Base-by-base conservation (phyloP, 176 grass and related monocot species). In the Rhynchospora breviuscula region DNA sequence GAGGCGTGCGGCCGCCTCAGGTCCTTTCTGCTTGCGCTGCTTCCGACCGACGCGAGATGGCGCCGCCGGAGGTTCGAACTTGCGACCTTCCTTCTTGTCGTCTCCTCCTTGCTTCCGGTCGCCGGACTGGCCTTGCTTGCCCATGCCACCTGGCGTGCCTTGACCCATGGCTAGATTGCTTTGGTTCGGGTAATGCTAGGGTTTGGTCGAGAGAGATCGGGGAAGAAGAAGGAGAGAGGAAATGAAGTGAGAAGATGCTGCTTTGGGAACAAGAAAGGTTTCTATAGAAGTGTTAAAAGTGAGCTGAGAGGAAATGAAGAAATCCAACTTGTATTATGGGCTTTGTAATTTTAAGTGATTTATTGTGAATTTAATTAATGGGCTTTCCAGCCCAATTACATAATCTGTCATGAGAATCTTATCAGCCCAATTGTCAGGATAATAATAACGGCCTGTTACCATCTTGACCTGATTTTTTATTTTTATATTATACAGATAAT, bases 31-130 rank as follows among this genome's bases (percentile, higher is more conserved):
- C 83, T 89, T 86, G 35, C 93, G 86, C 88, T 95, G 93, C 64
- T 92, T 95, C 51, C 93, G 88, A 10, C 93, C 93, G 48, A 95
- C 93, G 10, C 93, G 90, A 67, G 93, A 95, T 2, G 93, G 93
- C 8, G 93, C 89, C 8, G 90, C 93, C 10, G 93, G 89, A 5
- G 90, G 93, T 59, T 95, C 93, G 88, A 92, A 95, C 85, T 91
- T 90, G 29, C 78, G 74, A 63, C 88, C 93, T 84, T 95, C 91
- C 85, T 92, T 95, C 48, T 92, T 91, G 62, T 80, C 91, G 88
- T 76, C 84, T 79, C 84, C 89, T 75, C 84, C 89, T 2, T 86
- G 87, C 62, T 91, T 91, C n/a, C 87, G 85, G n/a, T 94, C 88
- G 0, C 92, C 92, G 8, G 92, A 68, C 81, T 84, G 78, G 15